Evolutionary conservation across 1,284 basidiomycete species (phyloP).

Genomic region (Inonotus obliquus): DNA sequence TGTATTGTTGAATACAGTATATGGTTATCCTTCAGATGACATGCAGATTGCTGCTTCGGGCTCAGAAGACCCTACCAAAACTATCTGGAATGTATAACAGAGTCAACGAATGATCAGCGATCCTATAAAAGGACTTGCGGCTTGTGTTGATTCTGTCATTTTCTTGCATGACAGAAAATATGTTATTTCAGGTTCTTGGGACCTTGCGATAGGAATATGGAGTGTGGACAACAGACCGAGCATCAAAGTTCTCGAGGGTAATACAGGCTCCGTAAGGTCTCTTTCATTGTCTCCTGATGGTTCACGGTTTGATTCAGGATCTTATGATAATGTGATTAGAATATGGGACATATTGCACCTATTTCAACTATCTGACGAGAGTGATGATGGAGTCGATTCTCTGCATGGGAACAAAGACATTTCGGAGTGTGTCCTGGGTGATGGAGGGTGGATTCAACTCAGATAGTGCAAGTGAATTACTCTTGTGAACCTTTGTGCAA

Average conservation of each 20-base stretch:
- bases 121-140: neutral
- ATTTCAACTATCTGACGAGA: neutral
- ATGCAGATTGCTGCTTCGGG: neutral
- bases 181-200: neutral
- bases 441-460: neutral
- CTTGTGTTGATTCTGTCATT: neutral
- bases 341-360: conserved; percentile 12
- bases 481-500: neutral
- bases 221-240: neutral
- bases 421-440: neutral
- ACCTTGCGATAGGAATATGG: neutral
- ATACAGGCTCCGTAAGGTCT: neutral
- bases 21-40: too few species aligned
- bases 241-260: neutral
- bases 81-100: neutral
- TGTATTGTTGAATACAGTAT: too few species aligned
- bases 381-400: neutral
- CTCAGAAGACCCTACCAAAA: neutral
- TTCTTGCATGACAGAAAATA: neutral
- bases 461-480: neutral
- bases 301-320: neutral
- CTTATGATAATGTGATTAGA: conserved; percentile 12
- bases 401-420: neutral
- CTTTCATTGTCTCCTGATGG: neutral
- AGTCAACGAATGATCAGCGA: neutral